A percentile compares a stretch with the other conserved stretches of the same genome.
phyloP scores from a whole-genome alignment of 2,329 filamentous ascomycete genomes.

The Xylariaceae sp. region DNA sequence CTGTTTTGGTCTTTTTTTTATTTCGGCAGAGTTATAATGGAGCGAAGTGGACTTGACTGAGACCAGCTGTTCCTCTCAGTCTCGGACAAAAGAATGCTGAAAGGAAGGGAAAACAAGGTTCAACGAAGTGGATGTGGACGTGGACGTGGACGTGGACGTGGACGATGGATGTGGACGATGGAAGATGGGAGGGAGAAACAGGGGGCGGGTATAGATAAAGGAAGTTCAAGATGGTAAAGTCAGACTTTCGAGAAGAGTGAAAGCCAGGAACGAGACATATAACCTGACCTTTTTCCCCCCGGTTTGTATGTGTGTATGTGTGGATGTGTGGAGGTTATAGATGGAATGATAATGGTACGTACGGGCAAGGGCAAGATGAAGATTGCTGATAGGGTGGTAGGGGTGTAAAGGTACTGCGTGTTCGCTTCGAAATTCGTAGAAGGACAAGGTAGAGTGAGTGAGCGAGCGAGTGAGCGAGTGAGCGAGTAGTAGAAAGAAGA shows the following conservation, averaged over 20 bases:
- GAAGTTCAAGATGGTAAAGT: constrained; percentile 17
- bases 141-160: no score
- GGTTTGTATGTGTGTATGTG: constrained; percentile 11
- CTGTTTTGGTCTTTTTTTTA: not conserved
- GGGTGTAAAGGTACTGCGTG: no score
- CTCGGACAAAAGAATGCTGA: constrained; percentile 13
- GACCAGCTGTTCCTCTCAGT: constrained; percentile 31
- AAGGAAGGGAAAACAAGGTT: no score
- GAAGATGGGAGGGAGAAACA: constrained; percentile 20
- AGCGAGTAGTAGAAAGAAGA: no score
- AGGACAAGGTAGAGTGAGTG: no score
- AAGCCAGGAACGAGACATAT: constrained; percentile 28
- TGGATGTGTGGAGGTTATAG: constrained; percentile 7
- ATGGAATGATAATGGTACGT: not conserved
- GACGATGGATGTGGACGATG: constrained; percentile 8
- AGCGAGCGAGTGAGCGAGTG: no score
- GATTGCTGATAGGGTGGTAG: no score
- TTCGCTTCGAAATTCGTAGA: no score
- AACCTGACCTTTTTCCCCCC: constrained; percentile 15
- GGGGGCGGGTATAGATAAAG: constrained; percentile 23
- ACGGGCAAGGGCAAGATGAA: not conserved
- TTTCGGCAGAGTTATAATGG: not conserved
- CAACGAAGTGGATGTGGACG: no score
- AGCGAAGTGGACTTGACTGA: constrained; percentile 20
- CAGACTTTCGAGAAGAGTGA: constrained; percentile 25